These are phyloP conservation scores for Entrophospora sp. DNA, from an alignment of 192 early-diverging fungal genomes.

Conservation along the genomic window DNA sequence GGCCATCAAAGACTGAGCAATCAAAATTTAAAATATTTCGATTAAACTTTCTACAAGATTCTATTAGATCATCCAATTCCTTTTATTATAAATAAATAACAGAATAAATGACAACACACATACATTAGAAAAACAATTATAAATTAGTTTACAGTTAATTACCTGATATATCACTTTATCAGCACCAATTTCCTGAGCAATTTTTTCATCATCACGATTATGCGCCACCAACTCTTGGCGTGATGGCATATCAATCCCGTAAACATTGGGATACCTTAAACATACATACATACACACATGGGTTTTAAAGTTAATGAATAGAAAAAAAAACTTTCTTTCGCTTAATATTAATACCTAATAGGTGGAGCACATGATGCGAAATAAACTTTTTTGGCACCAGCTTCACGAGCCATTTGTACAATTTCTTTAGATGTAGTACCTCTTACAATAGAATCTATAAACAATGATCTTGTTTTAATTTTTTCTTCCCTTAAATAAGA, in stretches of 20 bases:
- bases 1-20: constrained; percentile 92
- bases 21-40: constrained; percentile 78
- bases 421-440: constrained; percentile 99
- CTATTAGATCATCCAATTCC: constrained; percentile 74
- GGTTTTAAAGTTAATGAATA: too few relatives aligned
- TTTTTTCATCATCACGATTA: constrained; percentile 66
- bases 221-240: constrained; percentile 84
- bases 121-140: neutral
- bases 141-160: neutral
- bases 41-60: constrained; percentile 82
- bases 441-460: constrained; percentile 91
- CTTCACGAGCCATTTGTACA: constrained; percentile 97
- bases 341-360: constrained; percentile 44
- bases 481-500: neutral
- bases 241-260: constrained; percentile 99
- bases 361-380: constrained; percentile 97
- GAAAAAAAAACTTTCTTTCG: neutral
- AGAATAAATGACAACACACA: neutral
- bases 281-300: too few relatives aligned
- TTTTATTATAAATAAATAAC: constrained; percentile 9
- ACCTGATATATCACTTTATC: constrained; percentile 93
- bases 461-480: neutral
- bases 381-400: constrained; percentile 97
- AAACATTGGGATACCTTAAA: constrained; percentile 86
- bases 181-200: constrained; percentile 87